Evolutionary conservation across 768 basidiomycete species (phyloP), one percentile per base, ranked within the genome.

Genomic region (Rhizopogon rudus): DNA sequence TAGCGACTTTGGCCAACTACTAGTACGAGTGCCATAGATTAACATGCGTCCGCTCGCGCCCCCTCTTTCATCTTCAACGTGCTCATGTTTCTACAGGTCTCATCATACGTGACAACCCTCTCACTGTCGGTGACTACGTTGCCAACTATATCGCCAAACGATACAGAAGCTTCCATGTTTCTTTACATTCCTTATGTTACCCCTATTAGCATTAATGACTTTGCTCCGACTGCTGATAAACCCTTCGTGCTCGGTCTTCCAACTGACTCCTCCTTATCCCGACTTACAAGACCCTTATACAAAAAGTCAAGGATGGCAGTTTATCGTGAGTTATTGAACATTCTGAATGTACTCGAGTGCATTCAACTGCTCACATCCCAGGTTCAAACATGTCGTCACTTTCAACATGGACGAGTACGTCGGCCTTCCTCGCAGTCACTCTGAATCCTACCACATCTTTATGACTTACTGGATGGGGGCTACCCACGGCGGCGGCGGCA

Each of bases 381-480:
- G 88, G 31, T 92, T 88, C 75, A 84, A 88, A 72, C 73, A 93
- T 75, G 91, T 93, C 57, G 78, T 93, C 42, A 92, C 90, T 0
- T 92, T 93, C 76, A 93, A 93, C 73, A 92, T 93, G 92, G 92
- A 95, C 72, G 92, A 95, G 73, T 95, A 94, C 65, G 92, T 93
- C 54, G 87, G 84, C 3, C 79, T 94, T 35, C 84, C 90, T 13
- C 76, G 73, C 49, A 88, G 93, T 63, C 93, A 94, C 70, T 75
- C 87, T 35, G 89, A 94, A 66, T 89, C 87, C 17, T 95, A 95
- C 66, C 91, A 93, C 68, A 89, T 89, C 40, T 95, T 94, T 76
- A 95, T 95, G 93, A 2, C 20, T 20, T 20, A 20, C 20, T 98
- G 48, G 87, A 91, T n/a, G n/a, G n/a, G n/a, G n/a, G n/a, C n/a